Evolutionary conservation across 108 stramenopile genomes (phyloP).

Genomic region (Craspedostauros australis): DNA sequence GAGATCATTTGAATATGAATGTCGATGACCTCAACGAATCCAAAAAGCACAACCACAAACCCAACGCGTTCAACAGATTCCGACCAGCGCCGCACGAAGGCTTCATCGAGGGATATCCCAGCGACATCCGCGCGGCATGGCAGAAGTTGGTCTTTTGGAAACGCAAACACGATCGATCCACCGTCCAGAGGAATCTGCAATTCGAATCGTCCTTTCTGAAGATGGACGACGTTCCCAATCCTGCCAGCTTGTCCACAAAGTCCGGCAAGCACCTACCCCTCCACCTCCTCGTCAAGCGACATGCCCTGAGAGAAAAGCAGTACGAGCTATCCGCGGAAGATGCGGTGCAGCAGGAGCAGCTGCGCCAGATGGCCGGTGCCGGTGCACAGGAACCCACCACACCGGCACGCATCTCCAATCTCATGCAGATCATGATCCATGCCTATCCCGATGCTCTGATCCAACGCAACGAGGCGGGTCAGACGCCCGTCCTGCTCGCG

Average conservation of each 20-base stretch:
- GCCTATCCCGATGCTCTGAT: conserved; percentile 38
- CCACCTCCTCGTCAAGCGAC: conserved; percentile 18
- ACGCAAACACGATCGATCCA: too few relatives aligned
- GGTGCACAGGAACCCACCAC: background rate
- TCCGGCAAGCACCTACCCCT: conserved; percentile 22
- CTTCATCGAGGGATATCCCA: conserved; percentile 19
- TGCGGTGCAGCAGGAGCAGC: background rate
- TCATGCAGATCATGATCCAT: conserved; percentile 28
- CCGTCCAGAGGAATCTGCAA: too few relatives aligned
- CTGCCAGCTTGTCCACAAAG: conserved; percentile 31
- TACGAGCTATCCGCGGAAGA: background rate
- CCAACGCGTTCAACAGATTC: too few relatives aligned
- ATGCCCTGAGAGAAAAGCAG: background rate
- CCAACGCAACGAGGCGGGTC: conserved; percentile 19
- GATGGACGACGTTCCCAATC: too few relatives aligned
- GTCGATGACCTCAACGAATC: conserved; percentile 22
- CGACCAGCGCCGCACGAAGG: too few relatives aligned
- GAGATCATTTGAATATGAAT: conserved; percentile 32
- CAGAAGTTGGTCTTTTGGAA: conserved; percentile 33
- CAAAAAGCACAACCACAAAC: conserved; percentile 6
- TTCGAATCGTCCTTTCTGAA: too few relatives aligned
- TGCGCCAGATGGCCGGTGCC: background rate
- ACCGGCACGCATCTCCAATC: background rate
- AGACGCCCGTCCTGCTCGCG: conserved; percentile 34
- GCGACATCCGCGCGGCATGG: conserved; percentile 21